Percentiles rank a stretch among this genome's conserved stretches.
Evolutionary conservation across 73 alveolate species (phyloP).

Genomic region (Breviolum minutum): DNA sequence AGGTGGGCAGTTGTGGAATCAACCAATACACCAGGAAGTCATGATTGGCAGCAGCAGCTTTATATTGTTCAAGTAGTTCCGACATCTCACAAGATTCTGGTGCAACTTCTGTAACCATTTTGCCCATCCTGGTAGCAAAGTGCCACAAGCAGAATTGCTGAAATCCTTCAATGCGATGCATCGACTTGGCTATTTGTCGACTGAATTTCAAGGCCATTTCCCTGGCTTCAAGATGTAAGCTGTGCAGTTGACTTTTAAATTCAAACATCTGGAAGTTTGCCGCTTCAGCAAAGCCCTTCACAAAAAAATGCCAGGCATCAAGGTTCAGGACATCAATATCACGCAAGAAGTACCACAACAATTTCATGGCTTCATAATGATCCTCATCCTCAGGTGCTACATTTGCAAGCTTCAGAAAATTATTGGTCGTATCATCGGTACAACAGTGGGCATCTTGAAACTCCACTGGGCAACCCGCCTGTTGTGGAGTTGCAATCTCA

Average conservation of each 20-base stretch:
- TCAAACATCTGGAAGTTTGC: constrained; percentile 7
- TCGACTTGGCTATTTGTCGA: constrained; percentile 13
- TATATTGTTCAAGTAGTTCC: background rate
- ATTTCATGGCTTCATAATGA: background rate
- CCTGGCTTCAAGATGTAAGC: background rate
- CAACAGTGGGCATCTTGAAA: constrained; percentile 27
- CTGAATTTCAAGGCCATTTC: background rate
- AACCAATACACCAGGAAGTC: background rate
- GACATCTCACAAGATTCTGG: constrained; percentile 21
- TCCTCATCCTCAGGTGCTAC: background rate
- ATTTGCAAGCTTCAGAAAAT: background rate
- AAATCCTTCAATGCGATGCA: constrained; percentile 39
- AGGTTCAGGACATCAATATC: constrained; percentile 2
- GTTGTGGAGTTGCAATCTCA: constrained; percentile 24
- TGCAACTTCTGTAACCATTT: constrained; percentile 12
- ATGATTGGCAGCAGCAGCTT: constrained; percentile 43
- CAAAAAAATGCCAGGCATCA: constrained; percentile 27
- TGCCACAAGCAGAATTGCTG: constrained; percentile 76
- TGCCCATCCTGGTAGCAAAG: constrained; percentile 13
- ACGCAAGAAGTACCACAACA: constrained; percentile 48
- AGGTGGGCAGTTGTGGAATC: background rate
- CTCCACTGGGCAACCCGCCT: constrained; percentile 60
- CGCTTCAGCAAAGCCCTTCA: background rate
- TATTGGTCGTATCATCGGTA: background rate
- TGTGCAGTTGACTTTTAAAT: background rate